A percentile compares a stretch with the other conserved stretches of the same genome.
Evolutionary conservation across 2,329 filamentous ascomycete genomes (phyloP).

Genomic region (Clonostachys chloroleuca): DNA sequence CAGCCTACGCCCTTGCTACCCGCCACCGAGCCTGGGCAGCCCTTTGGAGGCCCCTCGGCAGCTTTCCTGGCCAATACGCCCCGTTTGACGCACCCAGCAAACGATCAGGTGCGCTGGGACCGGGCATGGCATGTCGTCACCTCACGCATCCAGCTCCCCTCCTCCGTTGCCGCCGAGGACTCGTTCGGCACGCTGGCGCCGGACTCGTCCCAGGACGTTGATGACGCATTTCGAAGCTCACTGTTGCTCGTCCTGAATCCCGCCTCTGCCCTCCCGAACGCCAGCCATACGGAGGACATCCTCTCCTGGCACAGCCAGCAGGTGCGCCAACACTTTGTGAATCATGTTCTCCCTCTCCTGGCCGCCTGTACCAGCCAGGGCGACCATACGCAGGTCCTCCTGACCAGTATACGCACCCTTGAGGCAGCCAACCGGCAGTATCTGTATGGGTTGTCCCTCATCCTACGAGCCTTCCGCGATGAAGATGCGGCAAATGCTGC

Average conservation of each 20-base stretch:
- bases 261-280: conserved; percentile 36
- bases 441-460: conserved; percentile 45
- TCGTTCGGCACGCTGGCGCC: conserved; percentile 44
- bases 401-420: conserved; percentile 51
- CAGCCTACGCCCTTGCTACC: conserved; percentile 40
- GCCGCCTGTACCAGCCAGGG: conserved; percentile 36
- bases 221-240: conserved; percentile 43
- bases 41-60: conserved; percentile 36
- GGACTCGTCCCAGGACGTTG: conserved; percentile 32
- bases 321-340: conserved; percentile 55
- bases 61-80: conserved; percentile 5
- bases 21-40: conserved; percentile 34
- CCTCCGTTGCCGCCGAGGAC: conserved; percentile 49
- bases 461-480: conserved; percentile 40
- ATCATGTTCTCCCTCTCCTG: conserved; percentile 53
- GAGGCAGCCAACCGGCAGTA: conserved; percentile 56
- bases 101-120: conserved; percentile 54
- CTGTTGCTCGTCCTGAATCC: conserved; percentile 50
- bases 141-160: conserved; percentile 48
- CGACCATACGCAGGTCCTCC: conserved; percentile 40
- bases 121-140: conserved; percentile 60
- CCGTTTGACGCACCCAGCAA: conserved; percentile 7
- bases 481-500: conserved; percentile 26
- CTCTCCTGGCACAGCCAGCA: conserved; percentile 58
- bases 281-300: conserved; percentile 50